phyloP scores from a whole-genome alignment of 306 rosid species.

The Cucumis cinereus region DNA sequence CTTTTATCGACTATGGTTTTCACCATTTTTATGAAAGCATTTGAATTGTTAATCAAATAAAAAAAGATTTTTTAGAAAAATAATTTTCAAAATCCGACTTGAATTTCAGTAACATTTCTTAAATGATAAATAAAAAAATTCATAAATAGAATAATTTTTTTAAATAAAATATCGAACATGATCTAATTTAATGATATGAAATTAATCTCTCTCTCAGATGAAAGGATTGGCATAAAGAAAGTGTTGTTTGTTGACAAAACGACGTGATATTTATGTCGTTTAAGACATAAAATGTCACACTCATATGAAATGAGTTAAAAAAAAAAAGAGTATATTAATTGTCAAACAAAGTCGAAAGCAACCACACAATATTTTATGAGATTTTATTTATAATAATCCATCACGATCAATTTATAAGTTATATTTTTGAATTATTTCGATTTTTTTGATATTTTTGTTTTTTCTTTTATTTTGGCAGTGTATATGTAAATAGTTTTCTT shows the following conservation, averaged over 20 bases:
- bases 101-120: no score
- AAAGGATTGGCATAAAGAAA: not conserved
- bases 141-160: no score
- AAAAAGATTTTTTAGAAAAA: no score
- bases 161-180: no score
- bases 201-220: not conserved
- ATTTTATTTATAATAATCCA: not conserved
- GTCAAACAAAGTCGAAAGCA: not conserved
- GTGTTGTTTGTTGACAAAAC: not conserved
- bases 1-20: no score
- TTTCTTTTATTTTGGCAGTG: not conserved
- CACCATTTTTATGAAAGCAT: no score
- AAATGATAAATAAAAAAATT: no score
- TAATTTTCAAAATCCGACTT: no score
- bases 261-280: not conserved
- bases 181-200: no score
- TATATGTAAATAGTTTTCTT: not conserved
- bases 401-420: not conserved
- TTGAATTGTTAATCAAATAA: no score
- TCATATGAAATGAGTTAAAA: not conserved
- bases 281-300: not conserved
- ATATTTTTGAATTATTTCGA: not conserved
- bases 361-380: not conserved
- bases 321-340: not conserved
- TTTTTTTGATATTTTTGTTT: not conserved